Base-by-base conservation (phyloP, 106 monocot genomes). In the Gastrodia elata region DNA sequence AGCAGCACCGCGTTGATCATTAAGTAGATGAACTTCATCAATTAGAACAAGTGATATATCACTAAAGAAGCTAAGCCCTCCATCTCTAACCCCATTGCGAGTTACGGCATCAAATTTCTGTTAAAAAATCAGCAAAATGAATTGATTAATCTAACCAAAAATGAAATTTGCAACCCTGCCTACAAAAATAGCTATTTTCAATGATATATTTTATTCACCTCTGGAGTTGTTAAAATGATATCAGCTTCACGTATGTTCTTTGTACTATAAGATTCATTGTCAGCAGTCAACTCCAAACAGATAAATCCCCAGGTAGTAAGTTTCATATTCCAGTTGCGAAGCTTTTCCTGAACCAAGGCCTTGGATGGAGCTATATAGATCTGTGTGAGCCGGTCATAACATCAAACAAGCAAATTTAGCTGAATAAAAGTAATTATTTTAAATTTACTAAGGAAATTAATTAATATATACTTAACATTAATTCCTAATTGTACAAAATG, bases 51-150 rank as follows among this genome's bases (percentile, higher is more conserved):
- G 86, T 2, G 92, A 83, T 82, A 97, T 97, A 78, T 93, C 96
- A 81, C 96, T 84, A 56, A 97, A 97, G 65, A 97, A 97, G 81
- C 96, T 90, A 44, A 97, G 74, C 25, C 86, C 88, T 49, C 96
- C 92, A 70, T 82, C 84, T 68, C 79, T 90, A 80, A 88, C 77
- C 16, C 92, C 88, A 78, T 88, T 86, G 39, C 92, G 87, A 32
- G 87, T 97, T 39, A 97, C 81, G 42, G 92, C 83, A 80, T 97
- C 92, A 81, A 97, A 97, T 76, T 97, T 97, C 96, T 97, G 80
- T 65, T 64, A 74, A 46, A 57, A 30, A 65, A 64, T 68, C 33
- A 67, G 35, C 35, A 38, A 81, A 33, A 61, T 28, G 39, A 10
- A 3, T 20, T 57, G 18, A 65, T 52, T 27, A 73, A 11, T 55